Evolutionary conservation across 1,284 basidiomycete genomes (phyloP).

Genomic region (Marasmius sp.): DNA sequence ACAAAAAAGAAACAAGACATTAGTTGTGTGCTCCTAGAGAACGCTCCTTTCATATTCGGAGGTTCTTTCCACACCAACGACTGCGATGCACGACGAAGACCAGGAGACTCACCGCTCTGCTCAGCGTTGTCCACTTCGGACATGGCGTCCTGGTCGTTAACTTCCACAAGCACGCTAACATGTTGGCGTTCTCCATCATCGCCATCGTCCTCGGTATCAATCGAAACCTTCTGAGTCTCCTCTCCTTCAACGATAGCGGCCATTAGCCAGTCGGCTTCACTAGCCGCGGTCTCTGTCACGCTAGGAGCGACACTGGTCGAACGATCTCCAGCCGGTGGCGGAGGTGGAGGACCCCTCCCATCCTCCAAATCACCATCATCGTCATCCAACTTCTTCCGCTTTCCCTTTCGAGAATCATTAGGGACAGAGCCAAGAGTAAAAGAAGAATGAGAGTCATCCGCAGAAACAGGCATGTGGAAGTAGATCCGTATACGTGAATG

Average conservation of each 20-base stretch:
- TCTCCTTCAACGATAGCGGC: conserved; percentile 75
- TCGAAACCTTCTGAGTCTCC: conserved; percentile 32
- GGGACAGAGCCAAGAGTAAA: conserved; percentile 41
- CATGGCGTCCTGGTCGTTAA: conserved; percentile 34
- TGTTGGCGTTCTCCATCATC: conserved; percentile 42
- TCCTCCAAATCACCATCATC: conserved; percentile 71
- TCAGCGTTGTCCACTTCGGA: conserved; percentile 29
- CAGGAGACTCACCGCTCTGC: conserved; percentile 41
- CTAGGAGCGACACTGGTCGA: conserved; percentile 70
- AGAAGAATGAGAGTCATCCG: conserved; percentile 65
- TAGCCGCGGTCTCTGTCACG: conserved; percentile 59
- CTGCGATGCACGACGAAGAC: conserved; percentile 31
- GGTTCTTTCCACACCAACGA: conserved; percentile 38
- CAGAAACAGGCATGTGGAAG: conserved; percentile 81
- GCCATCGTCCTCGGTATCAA: conserved; percentile 39
- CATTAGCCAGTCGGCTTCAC: conserved; percentile 83
- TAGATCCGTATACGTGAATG: conserved; percentile 82
- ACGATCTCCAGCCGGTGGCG: conserved; percentile 60
- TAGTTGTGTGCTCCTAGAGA: conserved; percentile 44
- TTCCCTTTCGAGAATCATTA: conserved; percentile 70
- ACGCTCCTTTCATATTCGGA: conserved; percentile 31
- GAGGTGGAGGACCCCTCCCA: conserved; percentile 64
- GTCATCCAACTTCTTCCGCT: conserved; percentile 81
- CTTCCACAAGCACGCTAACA: conserved; percentile 45
- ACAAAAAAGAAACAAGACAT: conserved; percentile 36